phyloP scores from a whole-genome alignment of 2,329 filamentous ascomycete genomes.

The Colletotrichum kahawae region DNA sequence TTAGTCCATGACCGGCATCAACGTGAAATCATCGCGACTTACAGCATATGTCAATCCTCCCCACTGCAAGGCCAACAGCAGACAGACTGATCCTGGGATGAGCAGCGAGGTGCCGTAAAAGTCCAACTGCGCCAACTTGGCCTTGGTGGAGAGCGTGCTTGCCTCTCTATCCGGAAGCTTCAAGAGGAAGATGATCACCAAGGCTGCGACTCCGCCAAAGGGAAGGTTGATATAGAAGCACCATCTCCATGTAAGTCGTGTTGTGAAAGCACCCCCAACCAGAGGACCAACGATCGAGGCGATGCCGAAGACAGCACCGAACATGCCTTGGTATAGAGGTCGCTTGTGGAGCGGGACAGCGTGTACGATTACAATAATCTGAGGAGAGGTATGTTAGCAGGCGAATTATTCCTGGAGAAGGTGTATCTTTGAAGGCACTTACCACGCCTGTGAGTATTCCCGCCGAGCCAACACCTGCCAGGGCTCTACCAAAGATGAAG shows the following conservation, averaged over 20 bases:
- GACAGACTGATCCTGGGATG: slow-evolving; percentile 39
- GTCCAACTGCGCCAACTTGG: slow-evolving; percentile 32
- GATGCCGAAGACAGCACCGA: slow-evolving; percentile 46
- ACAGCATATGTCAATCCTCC: slow-evolving; percentile 37
- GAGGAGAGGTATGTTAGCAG: slow-evolving; percentile 25
- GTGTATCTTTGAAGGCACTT: not conserved
- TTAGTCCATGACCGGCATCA: not conserved
- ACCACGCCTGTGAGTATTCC: slow-evolving; percentile 36
- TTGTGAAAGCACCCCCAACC: slow-evolving; percentile 30
- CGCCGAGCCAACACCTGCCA: slow-evolving; percentile 39
- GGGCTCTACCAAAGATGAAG: slow-evolving; percentile 40
- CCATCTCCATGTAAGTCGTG: slow-evolving; percentile 38
- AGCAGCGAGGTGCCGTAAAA: slow-evolving; percentile 6
- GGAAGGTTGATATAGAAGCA: slow-evolving; percentile 42
- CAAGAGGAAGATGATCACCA: slow-evolving; percentile 29
- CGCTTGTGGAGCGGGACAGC: slow-evolving; percentile 43
- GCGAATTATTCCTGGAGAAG: not conserved
- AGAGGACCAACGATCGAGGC: slow-evolving; percentile 33
- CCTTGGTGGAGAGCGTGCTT: slow-evolving; percentile 19
- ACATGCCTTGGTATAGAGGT: slow-evolving; percentile 31
- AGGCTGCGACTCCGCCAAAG: slow-evolving; percentile 30
- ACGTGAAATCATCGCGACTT: not conserved
- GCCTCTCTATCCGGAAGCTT: slow-evolving; percentile 10
- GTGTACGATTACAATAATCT: slow-evolving; percentile 35
- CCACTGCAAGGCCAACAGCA: slow-evolving; percentile 54